Conservation (phyloP, 1,139 yeast species). For the Nadsonia starkeyi-henricii region DNA sequence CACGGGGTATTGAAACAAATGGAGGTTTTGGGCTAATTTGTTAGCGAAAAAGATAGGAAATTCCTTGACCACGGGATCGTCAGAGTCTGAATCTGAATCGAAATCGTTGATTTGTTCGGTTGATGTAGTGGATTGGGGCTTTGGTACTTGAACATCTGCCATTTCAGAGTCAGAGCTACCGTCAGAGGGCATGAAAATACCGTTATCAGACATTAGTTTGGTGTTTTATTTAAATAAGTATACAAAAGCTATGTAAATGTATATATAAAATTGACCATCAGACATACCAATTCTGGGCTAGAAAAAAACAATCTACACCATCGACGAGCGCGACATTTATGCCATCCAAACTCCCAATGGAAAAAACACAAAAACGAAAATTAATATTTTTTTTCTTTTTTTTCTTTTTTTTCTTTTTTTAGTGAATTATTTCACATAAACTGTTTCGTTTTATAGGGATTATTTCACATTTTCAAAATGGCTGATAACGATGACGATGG, state of each 20-base stretch:
- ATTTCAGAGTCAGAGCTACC: background rate
- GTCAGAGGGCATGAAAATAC: background rate
- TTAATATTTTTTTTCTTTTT: no score
- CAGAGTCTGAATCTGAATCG: conserved; percentile 18
- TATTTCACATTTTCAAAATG: conserved; percentile 7
- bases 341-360: no score
- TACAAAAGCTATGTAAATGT: no score
- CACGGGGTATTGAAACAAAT: conserved; percentile 61
- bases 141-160: background rate
- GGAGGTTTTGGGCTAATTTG: conserved; percentile 22
- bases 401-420: background rate
- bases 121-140: background rate
- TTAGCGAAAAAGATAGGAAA: conserved; percentile 48
- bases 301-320: no score
- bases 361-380: no score
- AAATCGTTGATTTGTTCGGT: no score
- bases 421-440: background rate
- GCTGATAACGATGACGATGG: conserved; percentile 35
- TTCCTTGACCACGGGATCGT: conserved; percentile 67
- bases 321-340: no score
- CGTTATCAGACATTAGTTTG: conserved; percentile 1
- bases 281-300: no score
- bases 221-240: no score
- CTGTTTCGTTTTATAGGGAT: background rate
- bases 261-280: no score